Percentiles rank a stretch among this genome's conserved stretches.
These are phyloP conservation scores for Solanum tarapatanum DNA, from an alignment of 257 asterid genomes.

Conservation along the genomic window DNA sequence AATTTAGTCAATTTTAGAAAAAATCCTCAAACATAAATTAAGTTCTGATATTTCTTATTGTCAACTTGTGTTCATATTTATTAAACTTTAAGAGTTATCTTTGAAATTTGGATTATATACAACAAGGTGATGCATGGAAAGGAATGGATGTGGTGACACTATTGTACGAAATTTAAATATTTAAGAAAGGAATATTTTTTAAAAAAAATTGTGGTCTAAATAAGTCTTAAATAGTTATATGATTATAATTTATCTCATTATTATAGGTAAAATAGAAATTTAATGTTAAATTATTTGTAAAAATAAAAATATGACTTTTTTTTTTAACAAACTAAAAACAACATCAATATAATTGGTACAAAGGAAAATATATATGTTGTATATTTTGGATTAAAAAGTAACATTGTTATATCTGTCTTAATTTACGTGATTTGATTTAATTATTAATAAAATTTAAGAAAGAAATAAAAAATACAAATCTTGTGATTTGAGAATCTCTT, in stretches of 20 bases:
- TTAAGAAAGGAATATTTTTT: too few species aligned
- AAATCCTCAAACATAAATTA: neutral
- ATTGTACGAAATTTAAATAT: too few species aligned
- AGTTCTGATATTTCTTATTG: neutral
- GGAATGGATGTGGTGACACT: too few species aligned
- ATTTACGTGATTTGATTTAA: neutral
- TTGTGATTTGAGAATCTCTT: neutral
- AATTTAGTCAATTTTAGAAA: neutral
- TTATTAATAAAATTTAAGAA: too few species aligned
- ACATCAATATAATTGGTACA: neutral
- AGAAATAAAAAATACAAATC: neutral
- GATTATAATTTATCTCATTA: too few species aligned
- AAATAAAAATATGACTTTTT: neutral
- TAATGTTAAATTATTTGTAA: neutral
- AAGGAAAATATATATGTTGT: neutral
- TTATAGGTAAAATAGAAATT: too few species aligned
- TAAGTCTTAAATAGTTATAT: too few species aligned
- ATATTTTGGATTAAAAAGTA: neutral
- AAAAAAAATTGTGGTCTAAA: too few species aligned
- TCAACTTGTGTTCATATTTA: neutral
- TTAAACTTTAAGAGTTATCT: neutral
- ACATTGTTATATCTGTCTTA: too few species aligned
- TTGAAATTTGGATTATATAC: too few species aligned
- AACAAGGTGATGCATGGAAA: too few species aligned
- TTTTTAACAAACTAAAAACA: neutral